Conservation (phyloP, 768 basidiomycete genomes). For the Hygrophorus russula region DNA sequence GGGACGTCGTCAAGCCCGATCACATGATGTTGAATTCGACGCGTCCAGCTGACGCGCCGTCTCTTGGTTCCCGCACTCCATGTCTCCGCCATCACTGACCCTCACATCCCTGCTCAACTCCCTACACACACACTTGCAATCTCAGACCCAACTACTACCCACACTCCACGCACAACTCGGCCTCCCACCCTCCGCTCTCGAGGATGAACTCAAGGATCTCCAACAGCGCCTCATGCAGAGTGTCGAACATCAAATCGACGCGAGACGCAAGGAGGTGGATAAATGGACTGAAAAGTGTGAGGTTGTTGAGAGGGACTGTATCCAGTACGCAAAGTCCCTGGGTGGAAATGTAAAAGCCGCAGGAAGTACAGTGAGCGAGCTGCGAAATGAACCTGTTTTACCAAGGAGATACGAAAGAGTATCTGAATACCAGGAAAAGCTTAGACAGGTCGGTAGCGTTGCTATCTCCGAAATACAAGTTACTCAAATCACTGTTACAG, state of each 20-base stretch:
- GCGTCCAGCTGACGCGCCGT: neutral
- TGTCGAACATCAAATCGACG: slow-evolving; percentile 63
- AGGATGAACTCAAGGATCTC: slow-evolving; percentile 66
- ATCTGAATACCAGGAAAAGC: slow-evolving; percentile 62
- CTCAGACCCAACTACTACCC: slow-evolving; percentile 75
- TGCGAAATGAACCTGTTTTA: slow-evolving; percentile 61
- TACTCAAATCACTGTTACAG: slow-evolving; percentile 19
- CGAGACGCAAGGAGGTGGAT: slow-evolving; percentile 67
- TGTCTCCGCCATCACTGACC: neutral
- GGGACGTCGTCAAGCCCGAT: too few species aligned
- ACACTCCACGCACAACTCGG: slow-evolving; percentile 79
- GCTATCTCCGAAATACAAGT: neutral
- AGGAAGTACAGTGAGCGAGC: slow-evolving; percentile 52
- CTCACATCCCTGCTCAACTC: slow-evolving; percentile 66
- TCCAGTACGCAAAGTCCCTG: slow-evolving; percentile 55
- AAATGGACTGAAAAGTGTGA: slow-evolving; percentile 57
- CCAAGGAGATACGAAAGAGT: slow-evolving; percentile 63
- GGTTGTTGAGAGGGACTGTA: slow-evolving; percentile 50
- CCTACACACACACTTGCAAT: slow-evolving; percentile 65
- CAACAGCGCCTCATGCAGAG: slow-evolving; percentile 67
- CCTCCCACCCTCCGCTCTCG: slow-evolving; percentile 65
- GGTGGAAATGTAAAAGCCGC: slow-evolving; percentile 63
- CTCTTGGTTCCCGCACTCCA: neutral
- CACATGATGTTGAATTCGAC: neutral
- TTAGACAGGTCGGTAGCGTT: slow-evolving; percentile 52